phyloP scores from a whole-genome alignment of 164 flowering plant genomes.

The Piper longum region DNA sequence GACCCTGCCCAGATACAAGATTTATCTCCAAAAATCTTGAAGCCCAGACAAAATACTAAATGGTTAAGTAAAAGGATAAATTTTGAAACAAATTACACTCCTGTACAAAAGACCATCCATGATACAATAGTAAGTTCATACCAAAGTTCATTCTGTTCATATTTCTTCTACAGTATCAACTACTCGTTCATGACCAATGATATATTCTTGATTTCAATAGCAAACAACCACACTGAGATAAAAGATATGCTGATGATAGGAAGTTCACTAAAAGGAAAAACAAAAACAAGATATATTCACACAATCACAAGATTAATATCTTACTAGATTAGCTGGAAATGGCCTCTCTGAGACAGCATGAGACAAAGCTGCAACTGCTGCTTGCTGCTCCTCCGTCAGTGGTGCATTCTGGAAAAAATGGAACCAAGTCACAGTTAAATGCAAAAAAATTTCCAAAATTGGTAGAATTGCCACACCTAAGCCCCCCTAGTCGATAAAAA shows the following conservation, averaged over 20 bases:
- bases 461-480: no score
- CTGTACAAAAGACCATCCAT: neutral
- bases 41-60: neutral
- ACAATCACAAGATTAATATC: neutral
- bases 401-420: conserved; percentile 60
- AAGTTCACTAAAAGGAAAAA: neutral
- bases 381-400: conserved; percentile 74
- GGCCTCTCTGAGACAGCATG: conserved; percentile 86
- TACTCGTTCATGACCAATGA: no score
- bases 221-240: neutral
- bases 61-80: neutral
- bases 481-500: no score
- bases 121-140: no score
- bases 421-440: neutral
- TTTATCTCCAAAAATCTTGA: neutral
- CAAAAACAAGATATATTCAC: neutral
- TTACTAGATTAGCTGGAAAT: conserved; percentile 56
- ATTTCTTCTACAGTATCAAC: no score
- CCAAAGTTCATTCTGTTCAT: neutral
- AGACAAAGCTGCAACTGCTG: conserved; percentile 53
- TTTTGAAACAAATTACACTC: no score
- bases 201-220: no score
- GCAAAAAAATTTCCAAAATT: no score
- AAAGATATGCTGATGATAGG: neutral
- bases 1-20: neutral